Evolutionary conservation across 73 alveolate genomes (phyloP), one percentile per base, ranked within the genome.

Genomic region (Stentor coeruleus): DNA sequence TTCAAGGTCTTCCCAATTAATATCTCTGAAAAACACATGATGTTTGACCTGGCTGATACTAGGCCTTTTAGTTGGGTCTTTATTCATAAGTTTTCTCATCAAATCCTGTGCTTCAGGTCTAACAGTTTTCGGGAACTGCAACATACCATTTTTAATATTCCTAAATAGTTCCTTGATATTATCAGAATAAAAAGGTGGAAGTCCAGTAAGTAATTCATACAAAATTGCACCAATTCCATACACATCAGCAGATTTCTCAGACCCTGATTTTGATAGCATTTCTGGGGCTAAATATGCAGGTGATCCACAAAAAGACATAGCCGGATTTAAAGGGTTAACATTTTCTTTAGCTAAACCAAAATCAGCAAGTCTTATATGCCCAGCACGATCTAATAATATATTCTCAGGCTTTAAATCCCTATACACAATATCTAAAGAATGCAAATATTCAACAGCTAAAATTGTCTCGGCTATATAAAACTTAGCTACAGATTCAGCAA

Each of bases 151-250:
- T 76, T 86, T 87, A 0, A 84, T 86, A 66, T 90, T 81, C 58
- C 87, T 80, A 87, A 86, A 94, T 37, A 94, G 83, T 59, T 76
- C 86, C 42, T 83, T 82, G 57, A 87, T 85, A 81, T 94, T 92
- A 41, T 94, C 91, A 55, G 85, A 83, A 88, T 86, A 94, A 84
- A 85, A 92, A 37, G 98, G 98, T 30, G 97, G 95, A 3, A 88
- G 77, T 3, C 97, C 97, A 2, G 81, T 86, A 20, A 91, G 89
- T 84, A 91, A 73, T 73, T 91, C 97, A 75, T 91, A 91, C 30
- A 91, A 85, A 4, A 91, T 79, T 26, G 91, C 91, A 2, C 97
- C 97, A 3, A 89, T 85, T 59, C 91, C 88, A 74, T 91, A 91
- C 59, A 89, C 82, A 84, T 91, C 97, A 2, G 91, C 91, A 0